These are phyloP conservation scores for Penicillium pancosmium DNA, from an alignment of 495 filamentous ascomycete species.

Conservation along the genomic window DNA sequence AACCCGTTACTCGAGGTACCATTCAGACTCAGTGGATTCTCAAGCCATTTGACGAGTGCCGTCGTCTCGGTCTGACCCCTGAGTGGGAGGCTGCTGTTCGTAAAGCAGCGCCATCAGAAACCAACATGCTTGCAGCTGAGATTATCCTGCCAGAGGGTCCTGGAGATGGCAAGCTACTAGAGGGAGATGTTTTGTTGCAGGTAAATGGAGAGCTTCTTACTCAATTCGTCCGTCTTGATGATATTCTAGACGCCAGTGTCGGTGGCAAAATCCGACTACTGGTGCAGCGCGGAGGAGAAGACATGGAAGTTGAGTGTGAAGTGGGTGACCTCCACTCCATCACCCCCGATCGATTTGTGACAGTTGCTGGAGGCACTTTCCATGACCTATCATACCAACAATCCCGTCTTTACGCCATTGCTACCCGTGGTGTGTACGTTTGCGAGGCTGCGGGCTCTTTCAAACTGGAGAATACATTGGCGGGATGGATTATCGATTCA, in stretches of 20 bases:
- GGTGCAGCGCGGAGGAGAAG: constrained; percentile 84
- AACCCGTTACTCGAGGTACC: constrained; percentile 81
- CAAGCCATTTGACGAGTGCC: constrained; percentile 97
- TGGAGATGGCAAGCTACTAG: constrained; percentile 79
- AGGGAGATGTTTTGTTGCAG: constrained; percentile 93
- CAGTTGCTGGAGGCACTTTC: constrained; percentile 90
- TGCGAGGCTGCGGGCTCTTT: constrained; percentile 96
- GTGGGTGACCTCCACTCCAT: constrained; percentile 94
- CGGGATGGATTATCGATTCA: constrained; percentile 91
- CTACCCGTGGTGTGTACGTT: constrained; percentile 88
- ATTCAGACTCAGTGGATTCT: constrained; percentile 97
- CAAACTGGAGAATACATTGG: constrained; percentile 85
- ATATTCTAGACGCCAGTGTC: constrained; percentile 88
- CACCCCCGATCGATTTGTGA: constrained; percentile 93
- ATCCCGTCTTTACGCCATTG: constrained; percentile 88
- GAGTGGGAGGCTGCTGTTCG: constrained; percentile 85
- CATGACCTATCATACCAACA: constrained; percentile 97
- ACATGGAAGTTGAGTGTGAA: constrained; percentile 80
- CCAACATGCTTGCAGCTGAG: constrained; percentile 95
- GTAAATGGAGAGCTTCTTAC: constrained; percentile 95
- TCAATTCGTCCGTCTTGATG: constrained; percentile 91
- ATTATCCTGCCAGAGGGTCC: constrained; percentile 91
- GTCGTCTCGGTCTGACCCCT: constrained; percentile 79
- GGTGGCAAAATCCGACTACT: constrained; percentile 71
- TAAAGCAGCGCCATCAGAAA: constrained; percentile 84